Conservation (phyloP, 257 asterid genomes). For the Thymus quinquecostatus region DNA sequence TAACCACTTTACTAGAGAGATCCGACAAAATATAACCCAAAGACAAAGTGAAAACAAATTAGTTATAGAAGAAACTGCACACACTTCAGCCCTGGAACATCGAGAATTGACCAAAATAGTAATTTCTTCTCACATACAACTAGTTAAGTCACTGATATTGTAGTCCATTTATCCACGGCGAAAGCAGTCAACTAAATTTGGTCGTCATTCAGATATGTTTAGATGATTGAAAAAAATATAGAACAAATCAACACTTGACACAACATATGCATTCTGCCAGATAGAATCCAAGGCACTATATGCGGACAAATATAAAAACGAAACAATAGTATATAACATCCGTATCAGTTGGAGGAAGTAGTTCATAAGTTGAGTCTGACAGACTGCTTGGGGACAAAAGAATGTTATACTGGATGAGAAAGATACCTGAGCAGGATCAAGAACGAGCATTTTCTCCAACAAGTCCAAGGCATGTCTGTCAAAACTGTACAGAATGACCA, state of each 20-base stretch:
- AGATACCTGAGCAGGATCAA: slow-evolving; percentile 95
- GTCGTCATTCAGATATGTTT: slow-evolving; percentile 3
- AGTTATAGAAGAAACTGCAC: not conserved
- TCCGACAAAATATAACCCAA: not conserved
- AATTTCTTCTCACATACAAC: not conserved
- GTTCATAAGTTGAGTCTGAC: not conserved
- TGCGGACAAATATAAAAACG: not conserved
- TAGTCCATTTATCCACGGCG: not conserved
- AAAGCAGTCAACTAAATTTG: not conserved
- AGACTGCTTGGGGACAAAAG: not conserved
- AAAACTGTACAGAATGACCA: slow-evolving; percentile 58
- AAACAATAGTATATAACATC: not conserved
- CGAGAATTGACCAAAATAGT: not conserved
- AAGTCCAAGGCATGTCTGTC: slow-evolving; percentile 89
- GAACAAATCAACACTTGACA: not conserved
- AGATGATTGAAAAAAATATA: slow-evolving; percentile 6
- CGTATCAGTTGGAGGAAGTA: not conserved
- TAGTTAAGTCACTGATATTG: not conserved
- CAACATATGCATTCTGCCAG: slow-evolving; percentile 7
- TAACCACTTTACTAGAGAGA: not conserved
- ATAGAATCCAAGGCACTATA: too few relatives aligned
- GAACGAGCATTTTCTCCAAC: slow-evolving; percentile 89
- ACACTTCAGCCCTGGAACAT: too few relatives aligned
- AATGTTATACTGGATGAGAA: slow-evolving; percentile 18
- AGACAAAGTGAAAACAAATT: not conserved